These are phyloP conservation scores for Pisolithus microcarpus DNA, from an alignment of 768 basidiomycete species.

Conservation along the genomic window DNA sequence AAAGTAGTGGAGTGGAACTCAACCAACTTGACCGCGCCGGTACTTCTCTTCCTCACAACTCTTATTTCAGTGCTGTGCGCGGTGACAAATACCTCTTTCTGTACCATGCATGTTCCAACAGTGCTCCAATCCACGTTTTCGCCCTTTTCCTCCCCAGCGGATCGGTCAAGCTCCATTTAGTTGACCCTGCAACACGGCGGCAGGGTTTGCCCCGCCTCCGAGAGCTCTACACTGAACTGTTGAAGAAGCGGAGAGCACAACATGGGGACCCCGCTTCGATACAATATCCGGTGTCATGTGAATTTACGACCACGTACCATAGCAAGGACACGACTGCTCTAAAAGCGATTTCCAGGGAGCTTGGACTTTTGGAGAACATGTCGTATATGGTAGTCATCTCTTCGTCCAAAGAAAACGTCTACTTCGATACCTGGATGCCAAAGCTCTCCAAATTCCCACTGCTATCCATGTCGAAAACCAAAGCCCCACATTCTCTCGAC, in stretches of 20 bases:
- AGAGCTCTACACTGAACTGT: constrained; percentile 61
- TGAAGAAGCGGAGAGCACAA: constrained; percentile 41
- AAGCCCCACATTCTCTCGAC: constrained; percentile 63
- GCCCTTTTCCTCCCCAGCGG: constrained; percentile 76
- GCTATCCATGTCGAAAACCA: constrained; percentile 79
- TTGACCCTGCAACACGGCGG: constrained; percentile 83
- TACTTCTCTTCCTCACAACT: constrained; percentile 49
- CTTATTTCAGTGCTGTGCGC: constrained; percentile 69
- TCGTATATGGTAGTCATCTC: constrained; percentile 76
- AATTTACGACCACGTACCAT: constrained; percentile 71
- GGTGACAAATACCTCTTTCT: constrained; percentile 76
- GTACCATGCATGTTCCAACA: constrained; percentile 76
- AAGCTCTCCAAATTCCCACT: constrained; percentile 82
- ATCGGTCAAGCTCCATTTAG: constrained; percentile 71
- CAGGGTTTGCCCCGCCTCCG: constrained; percentile 75
- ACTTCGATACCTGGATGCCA: constrained; percentile 68
- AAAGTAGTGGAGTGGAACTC: constrained; percentile 77
- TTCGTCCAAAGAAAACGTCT: constrained; percentile 74
- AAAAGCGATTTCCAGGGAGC: constrained; percentile 81
- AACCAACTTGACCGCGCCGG: constrained; percentile 64
- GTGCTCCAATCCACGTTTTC: constrained; percentile 75
- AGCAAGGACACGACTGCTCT: constrained; percentile 71
- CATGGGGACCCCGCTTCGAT: constrained; percentile 43
- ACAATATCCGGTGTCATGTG: constrained; percentile 54
- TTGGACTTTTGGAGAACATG: constrained; percentile 67